Evolutionary conservation across 2,329 filamentous ascomycete genomes (phyloP).

Genomic region (Cladosporium velox): DNA sequence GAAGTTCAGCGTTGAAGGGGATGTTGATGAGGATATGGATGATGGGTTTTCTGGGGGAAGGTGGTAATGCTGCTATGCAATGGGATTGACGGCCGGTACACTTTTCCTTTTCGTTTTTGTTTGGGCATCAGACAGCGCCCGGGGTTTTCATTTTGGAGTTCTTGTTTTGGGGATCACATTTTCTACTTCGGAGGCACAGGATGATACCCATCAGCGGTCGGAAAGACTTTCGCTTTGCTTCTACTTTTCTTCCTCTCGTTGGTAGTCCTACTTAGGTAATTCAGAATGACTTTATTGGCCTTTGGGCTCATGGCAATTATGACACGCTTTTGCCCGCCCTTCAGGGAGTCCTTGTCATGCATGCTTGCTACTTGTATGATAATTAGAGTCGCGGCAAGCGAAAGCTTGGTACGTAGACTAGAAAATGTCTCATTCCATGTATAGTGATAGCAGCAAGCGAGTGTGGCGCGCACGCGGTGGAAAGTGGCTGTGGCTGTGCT

Average conservation of each 20-base stretch:
- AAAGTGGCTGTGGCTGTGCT: background rate
- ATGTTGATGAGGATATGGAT: conserved; percentile 28
- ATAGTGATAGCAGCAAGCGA: background rate
- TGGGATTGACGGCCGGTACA: background rate
- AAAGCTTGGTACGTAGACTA: background rate
- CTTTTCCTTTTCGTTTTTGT: background rate
- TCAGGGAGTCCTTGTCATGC: background rate
- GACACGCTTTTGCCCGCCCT: background rate
- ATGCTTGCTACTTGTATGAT: background rate
- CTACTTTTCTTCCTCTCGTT: background rate
- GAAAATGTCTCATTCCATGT: background rate
- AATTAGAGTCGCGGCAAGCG: background rate
- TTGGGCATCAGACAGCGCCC: background rate
- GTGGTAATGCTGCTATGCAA: background rate
- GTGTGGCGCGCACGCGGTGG: background rate
- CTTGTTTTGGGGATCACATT: background rate
- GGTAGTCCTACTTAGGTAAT: background rate
- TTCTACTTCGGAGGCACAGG: conserved; percentile 14
- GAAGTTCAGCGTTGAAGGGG: conserved; percentile 43
- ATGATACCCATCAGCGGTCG: conserved; percentile 18
- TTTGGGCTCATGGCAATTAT: background rate
- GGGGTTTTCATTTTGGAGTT: background rate
- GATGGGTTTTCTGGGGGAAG: conserved; percentile 29
- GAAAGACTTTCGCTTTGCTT: conserved; percentile 7
- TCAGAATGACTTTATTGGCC: background rate